phyloP scores from a whole-genome alignment of 2,329 filamentous ascomycete species.

The Diaporthe capsici region DNA sequence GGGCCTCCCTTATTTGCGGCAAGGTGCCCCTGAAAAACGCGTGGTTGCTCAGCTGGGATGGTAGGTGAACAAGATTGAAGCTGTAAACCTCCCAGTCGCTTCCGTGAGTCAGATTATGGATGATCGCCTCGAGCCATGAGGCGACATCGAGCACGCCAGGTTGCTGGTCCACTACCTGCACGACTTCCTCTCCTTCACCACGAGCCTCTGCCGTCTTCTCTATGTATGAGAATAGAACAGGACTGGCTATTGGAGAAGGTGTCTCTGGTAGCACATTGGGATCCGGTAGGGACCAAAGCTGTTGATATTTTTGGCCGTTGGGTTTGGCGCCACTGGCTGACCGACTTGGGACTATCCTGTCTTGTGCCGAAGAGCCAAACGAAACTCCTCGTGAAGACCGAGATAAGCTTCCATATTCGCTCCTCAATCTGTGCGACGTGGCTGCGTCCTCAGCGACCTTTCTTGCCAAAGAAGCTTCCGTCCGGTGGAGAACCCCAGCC shows the following conservation, averaged over 20 bases:
- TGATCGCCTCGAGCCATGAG: constrained; percentile 82
- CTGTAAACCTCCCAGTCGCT: constrained; percentile 94
- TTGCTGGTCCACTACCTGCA: constrained; percentile 46
- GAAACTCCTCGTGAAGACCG: constrained; percentile 67
- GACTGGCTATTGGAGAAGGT: constrained; percentile 62
- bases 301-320: constrained; percentile 57
- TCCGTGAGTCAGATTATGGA: constrained; percentile 80
- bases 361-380: constrained; percentile 59
- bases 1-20: constrained; percentile 80
- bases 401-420: constrained; percentile 58
- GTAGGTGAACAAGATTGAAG: constrained; percentile 87
- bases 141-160: constrained; percentile 70
- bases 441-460: constrained; percentile 67
- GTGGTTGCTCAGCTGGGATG: constrained; percentile 91
- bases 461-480: constrained; percentile 65
- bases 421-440: constrained; percentile 60
- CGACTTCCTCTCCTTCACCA: constrained; percentile 41
- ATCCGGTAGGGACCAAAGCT: constrained; percentile 73
- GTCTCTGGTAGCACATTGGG: constrained; percentile 66
- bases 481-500: constrained; percentile 79
- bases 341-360: constrained; percentile 58
- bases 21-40: constrained; percentile 83
- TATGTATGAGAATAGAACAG: constrained; percentile 62
- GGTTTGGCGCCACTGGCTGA: constrained; percentile 57
- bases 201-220: constrained; percentile 35